These are phyloP conservation scores for Metahyphopichia silvanorum DNA, from an alignment of 805 yeast genomes.

Conservation along the genomic window DNA sequence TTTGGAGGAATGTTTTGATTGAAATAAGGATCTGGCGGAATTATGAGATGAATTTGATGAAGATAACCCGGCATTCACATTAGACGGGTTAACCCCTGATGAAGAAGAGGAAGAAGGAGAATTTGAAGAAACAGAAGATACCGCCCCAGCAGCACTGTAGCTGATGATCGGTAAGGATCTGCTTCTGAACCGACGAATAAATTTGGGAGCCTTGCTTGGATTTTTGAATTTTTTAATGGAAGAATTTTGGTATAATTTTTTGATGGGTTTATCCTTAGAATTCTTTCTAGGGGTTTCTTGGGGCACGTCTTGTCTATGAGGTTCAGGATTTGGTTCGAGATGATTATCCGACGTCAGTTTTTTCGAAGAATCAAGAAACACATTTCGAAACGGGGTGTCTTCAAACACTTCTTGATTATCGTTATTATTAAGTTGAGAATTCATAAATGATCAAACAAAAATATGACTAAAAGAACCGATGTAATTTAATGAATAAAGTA, in stretches of 20 bases:
- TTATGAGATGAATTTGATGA: slow-evolving; percentile 5
- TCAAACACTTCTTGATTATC: slow-evolving; percentile 31
- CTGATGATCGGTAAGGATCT: slow-evolving; percentile 42
- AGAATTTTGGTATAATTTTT: neutral
- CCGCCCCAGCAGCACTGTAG: slow-evolving; percentile 16
- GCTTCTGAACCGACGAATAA: slow-evolving; percentile 25
- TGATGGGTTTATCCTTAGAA: slow-evolving; percentile 4
- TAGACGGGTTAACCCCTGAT: too few species aligned
- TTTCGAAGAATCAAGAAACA: slow-evolving; percentile 25
- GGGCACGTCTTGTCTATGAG: slow-evolving; percentile 18
- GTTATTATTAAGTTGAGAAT: slow-evolving; percentile 29
- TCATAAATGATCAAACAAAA: slow-evolving; percentile 13
- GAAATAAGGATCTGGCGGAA: slow-evolving; percentile 3
- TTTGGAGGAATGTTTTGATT: too few species aligned
- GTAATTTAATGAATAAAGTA: slow-evolving; percentile 1
- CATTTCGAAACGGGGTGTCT: slow-evolving; percentile 27
- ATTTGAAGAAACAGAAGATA: slow-evolving; percentile 10
- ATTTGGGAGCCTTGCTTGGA: slow-evolving; percentile 2
- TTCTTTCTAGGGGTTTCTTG: slow-evolving; percentile 5
- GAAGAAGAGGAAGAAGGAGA: slow-evolving; percentile 17
- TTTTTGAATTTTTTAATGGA: slow-evolving; percentile 1
- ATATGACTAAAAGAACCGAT: neutral
- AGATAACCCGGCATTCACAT: slow-evolving; percentile 4
- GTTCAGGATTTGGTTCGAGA: slow-evolving; percentile 12
- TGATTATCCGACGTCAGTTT: slow-evolving; percentile 17